These are phyloP conservation scores for Chalciporus piperatus DNA, from an alignment of 768 basidiomycete species.

Conservation along the genomic window DNA sequence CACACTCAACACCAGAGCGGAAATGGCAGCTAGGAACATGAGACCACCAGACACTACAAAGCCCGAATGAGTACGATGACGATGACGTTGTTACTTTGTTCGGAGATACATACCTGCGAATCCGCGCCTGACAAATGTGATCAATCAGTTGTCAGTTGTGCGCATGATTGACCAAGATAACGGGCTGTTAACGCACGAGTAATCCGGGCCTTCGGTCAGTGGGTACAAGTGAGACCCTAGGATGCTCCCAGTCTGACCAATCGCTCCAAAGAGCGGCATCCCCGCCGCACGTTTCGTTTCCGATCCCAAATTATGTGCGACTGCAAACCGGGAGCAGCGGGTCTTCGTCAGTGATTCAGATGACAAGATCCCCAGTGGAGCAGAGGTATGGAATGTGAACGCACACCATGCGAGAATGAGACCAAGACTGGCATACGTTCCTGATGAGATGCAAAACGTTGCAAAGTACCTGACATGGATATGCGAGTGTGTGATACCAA, in stretches of 20 bases:
- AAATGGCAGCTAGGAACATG: conserved; percentile 23
- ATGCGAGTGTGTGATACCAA: conserved; percentile 30
- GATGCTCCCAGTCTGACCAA: conserved; percentile 42
- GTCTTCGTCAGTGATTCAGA: neutral
- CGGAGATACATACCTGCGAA: conserved; percentile 13
- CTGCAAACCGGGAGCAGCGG: conserved; percentile 21
- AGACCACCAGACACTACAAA: conserved; percentile 19
- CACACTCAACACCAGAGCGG: conserved; percentile 21
- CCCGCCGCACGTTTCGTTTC: conserved; percentile 46
- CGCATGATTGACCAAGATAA: neutral
- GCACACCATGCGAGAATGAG: conserved; percentile 49
- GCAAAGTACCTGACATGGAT: conserved; percentile 43
- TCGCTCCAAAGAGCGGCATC: conserved; percentile 39
- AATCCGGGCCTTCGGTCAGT: conserved; percentile 37
- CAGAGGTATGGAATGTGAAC: conserved; percentile 12
- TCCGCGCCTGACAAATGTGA: conserved; percentile 9
- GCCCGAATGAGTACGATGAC: neutral
- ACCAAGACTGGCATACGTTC: conserved; percentile 45
- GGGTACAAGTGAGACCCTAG: conserved; percentile 43
- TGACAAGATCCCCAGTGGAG: neutral
- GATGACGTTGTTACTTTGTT: neutral
- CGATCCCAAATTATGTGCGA: conserved; percentile 41
- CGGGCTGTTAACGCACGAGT: conserved; percentile 27
- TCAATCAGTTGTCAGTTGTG: neutral
- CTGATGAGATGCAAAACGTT: conserved; percentile 43